phyloP scores from a whole-genome alignment of 2,329 filamentous ascomycete genomes.

The Paecilomyces dactylethromorphus region DNA sequence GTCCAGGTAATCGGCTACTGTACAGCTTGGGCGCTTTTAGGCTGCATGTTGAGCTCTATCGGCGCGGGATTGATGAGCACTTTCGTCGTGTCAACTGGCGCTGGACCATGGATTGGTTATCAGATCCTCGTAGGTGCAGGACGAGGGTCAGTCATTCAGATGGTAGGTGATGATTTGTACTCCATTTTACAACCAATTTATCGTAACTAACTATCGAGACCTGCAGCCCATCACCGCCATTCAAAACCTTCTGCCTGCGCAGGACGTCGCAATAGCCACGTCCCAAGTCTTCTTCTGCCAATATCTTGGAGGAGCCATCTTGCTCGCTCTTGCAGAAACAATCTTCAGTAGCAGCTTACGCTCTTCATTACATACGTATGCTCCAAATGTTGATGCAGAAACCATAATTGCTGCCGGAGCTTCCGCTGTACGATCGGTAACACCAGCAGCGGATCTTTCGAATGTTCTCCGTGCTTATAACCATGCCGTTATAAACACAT shows the following conservation, averaged over 20 bases:
- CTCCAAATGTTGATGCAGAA: not conserved
- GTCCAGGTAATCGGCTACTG: not conserved
- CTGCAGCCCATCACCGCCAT: not conserved
- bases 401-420: not conserved
- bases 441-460: not conserved
- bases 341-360: not conserved
- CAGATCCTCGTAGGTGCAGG: slow-evolving; percentile 22
- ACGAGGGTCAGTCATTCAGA: slow-evolving; percentile 18
- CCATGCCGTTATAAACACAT: not conserved
- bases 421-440: not conserved
- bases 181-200: not conserved
- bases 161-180: slow-evolving; percentile 2
- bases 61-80: slow-evolving; percentile 23
- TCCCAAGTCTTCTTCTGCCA: not conserved
- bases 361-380: not conserved
- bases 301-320: not conserved
- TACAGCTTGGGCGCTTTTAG: not conserved
- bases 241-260: not conserved
- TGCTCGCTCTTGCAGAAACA: not conserved
- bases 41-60: slow-evolving; percentile 6
- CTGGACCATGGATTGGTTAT: slow-evolving; percentile 23
- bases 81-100: slow-evolving; percentile 13
- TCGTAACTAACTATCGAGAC: not conserved
- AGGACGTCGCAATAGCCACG: not conserved
- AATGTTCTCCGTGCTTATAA: not conserved